Conservation (phyloP, 148 eudicot species). For the Persicaria maculosa region DNA sequence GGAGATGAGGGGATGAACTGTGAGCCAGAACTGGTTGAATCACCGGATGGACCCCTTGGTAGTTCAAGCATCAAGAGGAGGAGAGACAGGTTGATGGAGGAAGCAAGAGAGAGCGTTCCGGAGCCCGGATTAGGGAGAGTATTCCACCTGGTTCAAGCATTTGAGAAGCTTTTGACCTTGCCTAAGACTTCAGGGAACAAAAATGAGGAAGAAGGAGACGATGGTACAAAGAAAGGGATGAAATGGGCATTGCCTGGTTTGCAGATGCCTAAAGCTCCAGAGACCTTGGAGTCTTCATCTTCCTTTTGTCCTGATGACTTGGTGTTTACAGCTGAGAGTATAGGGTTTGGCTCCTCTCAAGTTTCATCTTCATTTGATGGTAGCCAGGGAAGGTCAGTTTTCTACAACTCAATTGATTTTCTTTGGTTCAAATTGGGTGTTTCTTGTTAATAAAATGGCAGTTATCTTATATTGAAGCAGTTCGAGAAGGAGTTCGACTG, state of each 20-base stretch:
- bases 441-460: not conserved
- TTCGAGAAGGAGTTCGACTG: constrained; percentile 48
- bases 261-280: constrained; percentile 30
- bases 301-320: constrained; percentile 65
- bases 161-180: constrained; percentile 58
- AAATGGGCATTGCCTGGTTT: constrained; percentile 71
- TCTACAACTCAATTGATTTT: not conserved
- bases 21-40: constrained; percentile 32
- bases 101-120: constrained; percentile 48
- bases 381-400: constrained; percentile 59
- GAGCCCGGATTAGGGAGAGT: constrained; percentile 74
- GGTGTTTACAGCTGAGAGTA: constrained; percentile 62
- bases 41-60: constrained; percentile 28
- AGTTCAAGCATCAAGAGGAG: constrained; percentile 52
- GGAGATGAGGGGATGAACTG: constrained; percentile 16
- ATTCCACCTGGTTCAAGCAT: constrained; percentile 71
- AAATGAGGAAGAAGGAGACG: constrained; percentile 26
- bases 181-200: constrained; percentile 33
- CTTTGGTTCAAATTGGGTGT: constrained; percentile 4
- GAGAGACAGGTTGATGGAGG: constrained; percentile 62
- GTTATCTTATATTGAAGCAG: constrained; percentile 20
- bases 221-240: constrained; percentile 25
- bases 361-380: constrained; percentile 53
- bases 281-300: constrained; percentile 44
- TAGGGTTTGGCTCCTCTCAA: constrained; percentile 49